These are phyloP conservation scores for Fusarium chaquense DNA, from an alignment of 2,329 filamentous ascomycete genomes.

Conservation along the genomic window DNA sequence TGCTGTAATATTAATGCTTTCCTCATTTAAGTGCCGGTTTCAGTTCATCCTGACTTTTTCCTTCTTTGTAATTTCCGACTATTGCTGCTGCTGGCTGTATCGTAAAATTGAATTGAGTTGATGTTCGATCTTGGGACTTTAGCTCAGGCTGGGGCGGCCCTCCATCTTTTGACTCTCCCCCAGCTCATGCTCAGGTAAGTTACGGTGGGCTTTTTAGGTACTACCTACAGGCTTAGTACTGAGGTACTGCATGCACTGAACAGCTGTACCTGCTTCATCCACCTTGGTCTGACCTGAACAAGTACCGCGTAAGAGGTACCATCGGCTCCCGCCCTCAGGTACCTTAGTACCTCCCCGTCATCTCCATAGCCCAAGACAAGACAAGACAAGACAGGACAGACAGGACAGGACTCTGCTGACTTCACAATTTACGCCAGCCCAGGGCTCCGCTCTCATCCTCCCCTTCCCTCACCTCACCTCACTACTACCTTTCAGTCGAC, in stretches of 20 bases:
- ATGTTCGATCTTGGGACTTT: slow-evolving; percentile 22
- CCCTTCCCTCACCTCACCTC: slow-evolving; percentile 29
- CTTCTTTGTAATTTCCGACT: not conserved
- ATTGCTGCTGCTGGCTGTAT: not conserved
- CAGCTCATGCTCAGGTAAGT: slow-evolving; percentile 23
- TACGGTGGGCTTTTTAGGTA: slow-evolving; percentile 11
- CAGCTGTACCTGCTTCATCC: slow-evolving; percentile 28
- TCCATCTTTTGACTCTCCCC: slow-evolving; percentile 25
- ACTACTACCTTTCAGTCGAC: slow-evolving; percentile 31
- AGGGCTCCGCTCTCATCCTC: slow-evolving; percentile 29
- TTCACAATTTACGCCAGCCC: slow-evolving; percentile 25
- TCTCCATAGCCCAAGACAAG: not conserved
- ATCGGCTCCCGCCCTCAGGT: slow-evolving; percentile 6
- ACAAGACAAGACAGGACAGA: not conserved
- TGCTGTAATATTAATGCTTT: slow-evolving; percentile 8
- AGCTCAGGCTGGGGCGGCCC: slow-evolving; percentile 28
- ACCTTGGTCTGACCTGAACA: slow-evolving; percentile 26
- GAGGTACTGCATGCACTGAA: slow-evolving; percentile 19
- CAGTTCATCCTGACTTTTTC: slow-evolving; percentile 2
- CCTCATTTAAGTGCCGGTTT: slow-evolving; percentile 5
- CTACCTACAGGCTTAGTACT: not conserved
- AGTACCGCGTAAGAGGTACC: slow-evolving; percentile 8
- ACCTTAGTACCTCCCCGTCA: not conserved
- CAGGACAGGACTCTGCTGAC: slow-evolving; percentile 27
- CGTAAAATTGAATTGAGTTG: slow-evolving; percentile 20